Conservation (phyloP, 331 rosid genomes). For the Malus hybrid region DNA sequence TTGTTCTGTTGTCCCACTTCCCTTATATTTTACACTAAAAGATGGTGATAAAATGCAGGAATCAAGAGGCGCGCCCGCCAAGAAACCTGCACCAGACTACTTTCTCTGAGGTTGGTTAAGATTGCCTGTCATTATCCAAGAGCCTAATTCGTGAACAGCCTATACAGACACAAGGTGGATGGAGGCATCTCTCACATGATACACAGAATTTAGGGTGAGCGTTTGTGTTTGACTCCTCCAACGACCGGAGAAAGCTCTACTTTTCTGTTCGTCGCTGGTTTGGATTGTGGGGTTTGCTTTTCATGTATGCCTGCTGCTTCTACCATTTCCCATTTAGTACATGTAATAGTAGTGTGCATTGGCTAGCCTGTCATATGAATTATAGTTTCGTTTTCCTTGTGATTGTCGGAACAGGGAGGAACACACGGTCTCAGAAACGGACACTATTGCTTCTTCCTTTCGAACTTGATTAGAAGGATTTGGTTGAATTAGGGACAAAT, state of each 20-base stretch:
- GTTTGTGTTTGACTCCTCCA: conserved; percentile 12
- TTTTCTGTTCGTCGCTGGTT: conserved; percentile 19
- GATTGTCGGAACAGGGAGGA: conserved; percentile 1
- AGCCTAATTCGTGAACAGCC: conserved; percentile 27
- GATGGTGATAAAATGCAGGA: conserved; percentile 45
- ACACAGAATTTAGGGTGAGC: conserved; percentile 5
- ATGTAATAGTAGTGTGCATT: conserved; percentile 48
- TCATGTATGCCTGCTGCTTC: conserved; percentile 30
- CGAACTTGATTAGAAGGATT: conserved; percentile 17
- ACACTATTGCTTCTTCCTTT: conserved; percentile 1
- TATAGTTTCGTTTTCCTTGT: conserved; percentile 13
- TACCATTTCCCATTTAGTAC: conserved; percentile 21
- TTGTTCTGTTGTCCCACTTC: neutral
- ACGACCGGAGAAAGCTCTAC: conserved; percentile 23
- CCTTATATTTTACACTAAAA: neutral
- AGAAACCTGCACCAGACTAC: conserved; percentile 95
- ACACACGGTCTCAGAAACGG: conserved; percentile 23
- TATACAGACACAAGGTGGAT: conserved; percentile 18
- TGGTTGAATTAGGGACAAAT: conserved; percentile 25
- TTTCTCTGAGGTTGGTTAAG: conserved; percentile 47
- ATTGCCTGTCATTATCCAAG: conserved; percentile 11
- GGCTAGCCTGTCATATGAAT: conserved; percentile 5
- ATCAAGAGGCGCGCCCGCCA: conserved; percentile 84
- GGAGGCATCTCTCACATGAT: conserved; percentile 14
- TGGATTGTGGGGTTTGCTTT: conserved; percentile 29